Percentiles rank a stretch among this genome's conserved stretches.
phyloP scores from a whole-genome alignment of 192 early-diverging fungal genomes.

The Ambispora gerdemannii region DNA sequence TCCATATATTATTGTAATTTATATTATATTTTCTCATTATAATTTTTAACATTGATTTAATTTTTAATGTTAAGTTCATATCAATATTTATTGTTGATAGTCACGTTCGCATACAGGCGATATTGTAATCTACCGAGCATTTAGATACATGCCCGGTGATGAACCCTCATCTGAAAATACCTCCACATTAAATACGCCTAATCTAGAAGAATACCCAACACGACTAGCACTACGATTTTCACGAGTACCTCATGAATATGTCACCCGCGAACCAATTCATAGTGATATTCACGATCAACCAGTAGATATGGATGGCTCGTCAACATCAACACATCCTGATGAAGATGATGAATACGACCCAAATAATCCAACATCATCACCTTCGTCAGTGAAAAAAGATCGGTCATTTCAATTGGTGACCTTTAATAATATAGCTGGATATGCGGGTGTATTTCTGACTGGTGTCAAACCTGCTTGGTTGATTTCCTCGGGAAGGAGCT shows the following conservation, averaged over 20 bases:
- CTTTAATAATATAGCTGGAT: slow-evolving; percentile 55
- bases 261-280: slow-evolving; percentile 51
- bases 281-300: slow-evolving; percentile 33
- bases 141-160: slow-evolving; percentile 45
- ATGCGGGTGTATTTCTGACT: slow-evolving; percentile 71
- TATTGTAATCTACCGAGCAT: slow-evolving; percentile 69
- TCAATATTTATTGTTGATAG: too few relatives aligned
- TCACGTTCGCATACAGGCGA: slow-evolving; percentile 61
- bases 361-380: slow-evolving; percentile 34
- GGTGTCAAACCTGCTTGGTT: slow-evolving; percentile 73
- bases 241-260: slow-evolving; percentile 59
- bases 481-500: slow-evolving; percentile 58
- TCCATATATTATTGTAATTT: slow-evolving; percentile 69
- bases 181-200: slow-evolving; percentile 11
- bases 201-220: slow-evolving; percentile 33
- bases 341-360: slow-evolving; percentile 30
- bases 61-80: neutral
- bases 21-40: neutral
- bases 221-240: slow-evolving; percentile 68
- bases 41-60: neutral
- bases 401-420: slow-evolving; percentile 37
- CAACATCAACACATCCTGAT: slow-evolving; percentile 8
- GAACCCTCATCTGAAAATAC: slow-evolving; percentile 31
- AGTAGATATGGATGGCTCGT: neutral
- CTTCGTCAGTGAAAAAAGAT: slow-evolving; percentile 29